Conservation (phyloP, 1,139 yeast species). For the Blastobotrys illinoisensis region DNA sequence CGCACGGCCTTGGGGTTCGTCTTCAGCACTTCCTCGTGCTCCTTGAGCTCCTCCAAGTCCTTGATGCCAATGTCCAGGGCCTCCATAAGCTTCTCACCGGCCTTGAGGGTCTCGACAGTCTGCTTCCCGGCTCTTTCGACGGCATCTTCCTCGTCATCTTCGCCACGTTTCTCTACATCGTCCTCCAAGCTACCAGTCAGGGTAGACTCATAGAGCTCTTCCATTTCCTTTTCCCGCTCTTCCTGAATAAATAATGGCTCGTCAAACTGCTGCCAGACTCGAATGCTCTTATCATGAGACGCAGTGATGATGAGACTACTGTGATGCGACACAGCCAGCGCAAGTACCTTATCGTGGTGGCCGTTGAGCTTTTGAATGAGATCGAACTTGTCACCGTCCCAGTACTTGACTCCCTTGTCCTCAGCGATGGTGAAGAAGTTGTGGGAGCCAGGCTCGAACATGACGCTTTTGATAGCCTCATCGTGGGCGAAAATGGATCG, state of each 20-base stretch:
- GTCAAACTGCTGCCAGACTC: conserved; percentile 88
- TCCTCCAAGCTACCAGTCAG: conserved; percentile 65
- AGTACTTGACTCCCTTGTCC: conserved; percentile 83
- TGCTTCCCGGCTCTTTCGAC: conserved; percentile 70
- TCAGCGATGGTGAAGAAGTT: conserved; percentile 87
- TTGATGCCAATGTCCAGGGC: conserved; percentile 79
- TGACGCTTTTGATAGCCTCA: conserved; percentile 87
- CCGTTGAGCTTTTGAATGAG: conserved; percentile 76
- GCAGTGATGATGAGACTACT: conserved; percentile 78
- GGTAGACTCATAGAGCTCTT: conserved; percentile 78
- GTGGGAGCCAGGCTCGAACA: conserved; percentile 76
- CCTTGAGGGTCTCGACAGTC: conserved; percentile 85
- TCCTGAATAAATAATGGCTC: conserved; percentile 94
- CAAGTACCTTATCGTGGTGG: conserved; percentile 94
- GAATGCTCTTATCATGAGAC: conserved; percentile 87
- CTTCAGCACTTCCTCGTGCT: conserved; percentile 43
- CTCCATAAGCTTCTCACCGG: conserved; percentile 91
- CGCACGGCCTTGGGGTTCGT: conserved; percentile 46
- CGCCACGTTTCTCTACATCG: conserved; percentile 34
- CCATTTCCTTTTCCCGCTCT: conserved; percentile 93
- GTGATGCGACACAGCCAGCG: conserved; percentile 65
- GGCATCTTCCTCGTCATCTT: conserved; percentile 46
- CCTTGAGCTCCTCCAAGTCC: conserved; percentile 58
- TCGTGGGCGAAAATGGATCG: conserved; percentile 94
- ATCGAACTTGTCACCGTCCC: conserved; percentile 98